A percentile compares a stretch with the other conserved stretches of the same genome.
Conservation (phyloP, 768 basidiomycete species). For the Suillus fuscotomentosus region DNA sequence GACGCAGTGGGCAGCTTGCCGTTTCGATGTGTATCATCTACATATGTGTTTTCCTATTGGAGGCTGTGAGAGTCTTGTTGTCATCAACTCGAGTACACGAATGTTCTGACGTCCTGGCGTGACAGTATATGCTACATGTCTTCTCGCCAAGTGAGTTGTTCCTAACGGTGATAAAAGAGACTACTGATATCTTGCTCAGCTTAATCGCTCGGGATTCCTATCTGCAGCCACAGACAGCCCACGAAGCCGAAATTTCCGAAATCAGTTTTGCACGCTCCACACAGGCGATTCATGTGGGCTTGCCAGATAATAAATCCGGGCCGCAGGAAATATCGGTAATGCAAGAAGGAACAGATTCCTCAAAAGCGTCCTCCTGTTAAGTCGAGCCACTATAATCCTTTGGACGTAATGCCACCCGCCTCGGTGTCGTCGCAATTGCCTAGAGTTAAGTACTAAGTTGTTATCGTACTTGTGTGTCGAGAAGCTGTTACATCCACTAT, state of each 20-base stretch:
- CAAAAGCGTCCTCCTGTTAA: background rate
- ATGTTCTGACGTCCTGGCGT: background rate
- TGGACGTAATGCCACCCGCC: background rate
- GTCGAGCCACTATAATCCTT: background rate
- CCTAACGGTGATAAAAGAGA: too few species aligned
- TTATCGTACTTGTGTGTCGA: background rate
- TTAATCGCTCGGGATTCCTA: constrained; percentile 29
- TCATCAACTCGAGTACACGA: background rate
- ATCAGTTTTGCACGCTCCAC: background rate
- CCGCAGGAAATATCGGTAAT: background rate
- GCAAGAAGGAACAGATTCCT: background rate
- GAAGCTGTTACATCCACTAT: background rate
- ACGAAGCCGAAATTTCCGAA: too few species aligned
- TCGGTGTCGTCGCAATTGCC: background rate
- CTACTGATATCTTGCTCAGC: constrained; percentile 12
- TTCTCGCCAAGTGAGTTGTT: constrained; percentile 27
- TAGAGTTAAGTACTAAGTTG: background rate
- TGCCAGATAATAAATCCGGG: background rate
- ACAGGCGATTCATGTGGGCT: background rate
- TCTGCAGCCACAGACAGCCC: constrained; percentile 4
- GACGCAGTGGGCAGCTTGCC: constrained; percentile 18
- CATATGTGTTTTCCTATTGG: constrained; percentile 25
- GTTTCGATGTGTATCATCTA: constrained; percentile 19
- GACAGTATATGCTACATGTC: constrained; percentile 26
- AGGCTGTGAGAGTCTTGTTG: constrained; percentile 16